These are phyloP conservation scores for Annona squamosa DNA, from an alignment of 164 flowering plant species.

Conservation along the genomic window DNA sequence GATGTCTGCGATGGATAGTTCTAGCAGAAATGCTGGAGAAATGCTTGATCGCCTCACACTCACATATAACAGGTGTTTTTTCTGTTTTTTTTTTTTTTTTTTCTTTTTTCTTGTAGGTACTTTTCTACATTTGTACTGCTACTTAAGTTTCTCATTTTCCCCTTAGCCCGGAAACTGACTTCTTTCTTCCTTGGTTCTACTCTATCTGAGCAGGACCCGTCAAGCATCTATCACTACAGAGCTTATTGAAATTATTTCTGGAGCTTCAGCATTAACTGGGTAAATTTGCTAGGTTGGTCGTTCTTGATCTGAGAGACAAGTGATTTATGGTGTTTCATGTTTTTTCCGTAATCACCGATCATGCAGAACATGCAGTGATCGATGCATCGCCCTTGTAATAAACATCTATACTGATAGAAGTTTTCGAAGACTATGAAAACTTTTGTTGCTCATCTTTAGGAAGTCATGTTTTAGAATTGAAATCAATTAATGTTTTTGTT, in stretches of 20 bases:
- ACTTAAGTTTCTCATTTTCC: background rate
- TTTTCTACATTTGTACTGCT: background rate
- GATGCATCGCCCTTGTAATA: too few species aligned
- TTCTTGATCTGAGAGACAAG: background rate
- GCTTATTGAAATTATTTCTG: slow-evolving; percentile 88
- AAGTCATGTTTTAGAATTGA: too few species aligned
- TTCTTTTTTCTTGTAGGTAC: background rate
- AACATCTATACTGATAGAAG: too few species aligned
- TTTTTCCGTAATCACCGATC: too few species aligned
- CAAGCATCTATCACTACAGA: slow-evolving; percentile 97
- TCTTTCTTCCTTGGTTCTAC: background rate
- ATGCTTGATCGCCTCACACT: slow-evolving; percentile 98
- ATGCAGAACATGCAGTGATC: too few species aligned
- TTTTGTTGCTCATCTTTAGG: too few species aligned
- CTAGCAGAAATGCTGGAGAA: slow-evolving; percentile 97
- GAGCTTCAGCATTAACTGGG: slow-evolving; percentile 83
- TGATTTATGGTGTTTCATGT: too few species aligned
- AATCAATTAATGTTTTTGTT: too few species aligned
- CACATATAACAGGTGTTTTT: slow-evolving; percentile 76
- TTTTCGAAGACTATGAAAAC: too few species aligned
- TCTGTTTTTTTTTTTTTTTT: slow-evolving; percentile 14
- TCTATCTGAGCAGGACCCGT: slow-evolving; percentile 50
- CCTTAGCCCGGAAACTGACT: background rate
- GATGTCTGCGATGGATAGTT: slow-evolving; percentile 99
- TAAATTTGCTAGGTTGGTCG: slow-evolving; percentile 16